phyloP scores from a whole-genome alignment of 2,329 filamentous ascomycete species.

The Phaeosphaeria sp. region DNA sequence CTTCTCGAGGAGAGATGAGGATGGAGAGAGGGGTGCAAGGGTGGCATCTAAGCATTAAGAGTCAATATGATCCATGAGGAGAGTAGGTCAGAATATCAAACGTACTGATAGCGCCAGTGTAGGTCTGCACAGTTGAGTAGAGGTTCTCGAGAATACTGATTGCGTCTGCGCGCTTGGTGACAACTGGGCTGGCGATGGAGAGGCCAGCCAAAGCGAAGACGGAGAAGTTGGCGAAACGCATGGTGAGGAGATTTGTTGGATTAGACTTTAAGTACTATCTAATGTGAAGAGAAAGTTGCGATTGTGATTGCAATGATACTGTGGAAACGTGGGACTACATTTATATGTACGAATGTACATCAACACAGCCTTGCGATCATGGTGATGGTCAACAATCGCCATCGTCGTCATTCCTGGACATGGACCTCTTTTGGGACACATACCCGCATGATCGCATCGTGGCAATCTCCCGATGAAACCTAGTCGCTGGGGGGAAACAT shows the following conservation, averaged over 20 bases:
- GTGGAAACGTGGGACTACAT: neutral
- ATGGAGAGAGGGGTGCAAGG: slow-evolving; percentile 20
- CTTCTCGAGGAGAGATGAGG: slow-evolving; percentile 23
- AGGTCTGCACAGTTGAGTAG: slow-evolving; percentile 24
- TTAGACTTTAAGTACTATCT: neutral
- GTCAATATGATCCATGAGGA: neutral
- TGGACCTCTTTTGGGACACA: slow-evolving; percentile 1
- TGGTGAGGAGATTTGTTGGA: slow-evolving; percentile 4
- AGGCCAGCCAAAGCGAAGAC: slow-evolving; percentile 18
- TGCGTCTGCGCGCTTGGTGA: slow-evolving; percentile 14
- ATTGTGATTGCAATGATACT: neutral
- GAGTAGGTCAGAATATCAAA: neutral
- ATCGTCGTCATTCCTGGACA: slow-evolving; percentile 9
- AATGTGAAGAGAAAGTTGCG: neutral
- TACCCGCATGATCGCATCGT: neutral
- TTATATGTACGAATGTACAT: neutral
- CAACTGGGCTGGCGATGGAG: slow-evolving; percentile 21
- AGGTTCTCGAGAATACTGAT: slow-evolving; percentile 22
- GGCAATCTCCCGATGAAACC: slow-evolving; percentile 2
- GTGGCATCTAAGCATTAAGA: slow-evolving; percentile 15
- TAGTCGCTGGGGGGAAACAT: neutral
- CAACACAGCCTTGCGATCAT: neutral
- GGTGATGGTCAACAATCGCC: neutral
- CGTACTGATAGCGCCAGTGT: slow-evolving; percentile 27
- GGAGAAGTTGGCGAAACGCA: slow-evolving; percentile 23